A percentile compares a stretch with the other conserved stretches of the same genome.
Conservation (phyloP, 306 rosid species). For the Cucumis cinereus region DNA sequence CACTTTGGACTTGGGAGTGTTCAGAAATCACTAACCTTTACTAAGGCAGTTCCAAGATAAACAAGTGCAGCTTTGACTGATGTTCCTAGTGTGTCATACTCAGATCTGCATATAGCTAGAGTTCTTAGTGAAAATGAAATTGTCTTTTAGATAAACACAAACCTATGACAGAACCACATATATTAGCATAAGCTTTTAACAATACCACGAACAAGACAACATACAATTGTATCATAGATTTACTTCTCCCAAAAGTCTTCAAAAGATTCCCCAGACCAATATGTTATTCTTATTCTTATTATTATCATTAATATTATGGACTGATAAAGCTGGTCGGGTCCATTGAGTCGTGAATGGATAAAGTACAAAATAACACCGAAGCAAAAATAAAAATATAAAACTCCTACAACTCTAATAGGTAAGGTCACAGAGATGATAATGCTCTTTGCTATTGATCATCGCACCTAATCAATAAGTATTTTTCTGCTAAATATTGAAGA, state of each 20-base stretch:
- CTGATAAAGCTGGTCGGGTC: not conserved
- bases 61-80: slow-evolving; percentile 80
- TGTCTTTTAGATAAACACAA: not conserved
- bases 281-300: too few relatives aligned
- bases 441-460: not conserved
- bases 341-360: not conserved
- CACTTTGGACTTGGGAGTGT: not conserved
- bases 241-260: not conserved
- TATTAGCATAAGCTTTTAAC: not conserved
- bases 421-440: not conserved
- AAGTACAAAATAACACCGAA: not conserved
- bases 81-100: slow-evolving; percentile 95
- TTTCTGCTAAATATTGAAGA: not conserved
- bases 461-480: not conserved
- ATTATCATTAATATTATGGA: not conserved
- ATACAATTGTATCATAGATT: not conserved
- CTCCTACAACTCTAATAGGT: not conserved
- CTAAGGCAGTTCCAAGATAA: slow-evolving; percentile 87
- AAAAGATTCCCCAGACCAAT: not conserved
- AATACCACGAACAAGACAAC: not conserved
- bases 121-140: not conserved
- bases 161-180: not conserved
- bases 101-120: slow-evolving; percentile 51
- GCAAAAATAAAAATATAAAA: not conserved
- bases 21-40: slow-evolving; percentile 54